Conservation (phyloP, 2,329 filamentous ascomycete genomes). For the Trichoderma polysporum region DNA sequence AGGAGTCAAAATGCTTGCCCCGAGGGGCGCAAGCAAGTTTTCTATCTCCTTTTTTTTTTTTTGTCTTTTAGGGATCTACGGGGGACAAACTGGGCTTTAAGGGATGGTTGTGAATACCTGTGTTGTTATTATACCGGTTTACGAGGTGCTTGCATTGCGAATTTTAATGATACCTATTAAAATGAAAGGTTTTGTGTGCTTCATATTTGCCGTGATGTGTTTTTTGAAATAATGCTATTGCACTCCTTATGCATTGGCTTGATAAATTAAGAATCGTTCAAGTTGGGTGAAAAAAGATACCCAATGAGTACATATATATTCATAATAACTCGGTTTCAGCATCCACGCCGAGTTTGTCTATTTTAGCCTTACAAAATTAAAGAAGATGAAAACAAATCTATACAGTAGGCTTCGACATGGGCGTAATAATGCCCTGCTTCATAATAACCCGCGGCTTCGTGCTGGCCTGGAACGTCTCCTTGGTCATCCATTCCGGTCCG, state of each 20-base stretch:
- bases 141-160: background rate
- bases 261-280: background rate
- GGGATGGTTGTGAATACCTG: background rate
- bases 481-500: conserved; percentile 95
- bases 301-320: background rate
- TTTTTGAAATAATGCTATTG: background rate
- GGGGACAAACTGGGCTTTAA: background rate
- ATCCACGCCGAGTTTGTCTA: background rate
- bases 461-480: conserved; percentile 84
- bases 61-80: background rate
- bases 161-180: conserved; percentile 2
- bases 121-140: background rate
- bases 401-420: conserved; percentile 73
- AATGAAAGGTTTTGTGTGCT: background rate
- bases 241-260: background rate
- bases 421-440: conserved; percentile 86
- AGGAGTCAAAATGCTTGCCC: background rate
- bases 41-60: background rate
- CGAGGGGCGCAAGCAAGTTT: background rate
- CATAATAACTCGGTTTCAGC: background rate
- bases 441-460: conserved; percentile 87
- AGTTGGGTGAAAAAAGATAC: background rate
- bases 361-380: background rate
- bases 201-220: background rate
- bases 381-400: conserved; percentile 25